Conservation (phyloP, 495 filamentous ascomycete species). For the Rhypophila decipiens region DNA sequence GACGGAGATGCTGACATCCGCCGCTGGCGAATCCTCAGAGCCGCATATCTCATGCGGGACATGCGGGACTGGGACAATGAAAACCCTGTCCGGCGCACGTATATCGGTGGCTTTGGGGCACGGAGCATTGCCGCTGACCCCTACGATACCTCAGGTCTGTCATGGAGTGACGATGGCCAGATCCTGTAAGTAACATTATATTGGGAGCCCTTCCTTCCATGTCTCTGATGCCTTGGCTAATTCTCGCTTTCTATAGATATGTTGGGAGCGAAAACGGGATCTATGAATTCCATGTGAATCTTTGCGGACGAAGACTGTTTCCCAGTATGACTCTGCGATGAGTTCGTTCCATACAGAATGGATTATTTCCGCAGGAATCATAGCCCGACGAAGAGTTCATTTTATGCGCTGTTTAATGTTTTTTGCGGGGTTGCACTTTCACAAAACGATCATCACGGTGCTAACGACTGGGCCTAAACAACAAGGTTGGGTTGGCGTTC, state of each 20-base stretch:
- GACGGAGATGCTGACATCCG: conserved; percentile 7
- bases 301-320: conserved; percentile 31
- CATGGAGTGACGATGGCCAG: conserved; percentile 65
- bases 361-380: too few species aligned
- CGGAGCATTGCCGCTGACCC: conserved; percentile 23
- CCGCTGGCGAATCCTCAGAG: conserved; percentile 10
- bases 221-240: background rate
- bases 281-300: conserved; percentile 64
- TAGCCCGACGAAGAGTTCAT: too few species aligned
- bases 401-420: too few species aligned
- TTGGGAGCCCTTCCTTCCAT: background rate
- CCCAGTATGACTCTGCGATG: background rate
- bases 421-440: too few species aligned
- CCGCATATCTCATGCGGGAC: conserved; percentile 23
- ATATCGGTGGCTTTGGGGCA: conserved; percentile 10
- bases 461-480: too few species aligned
- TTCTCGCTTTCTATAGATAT: conserved; percentile 41
- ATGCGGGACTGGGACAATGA: conserved; percentile 28
- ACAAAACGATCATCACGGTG: too few species aligned
- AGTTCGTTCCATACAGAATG: too few species aligned
- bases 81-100: conserved; percentile 11
- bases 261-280: conserved; percentile 70
- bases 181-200: conserved; percentile 53
- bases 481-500: too few species aligned
- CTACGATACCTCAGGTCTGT: conserved; percentile 57